A percentile compares a stretch with the other conserved stretches of the same genome.
Evolutionary conservation across 2,329 filamentous ascomycete species (phyloP).

Genomic region (Fusarium nygamai): DNA sequence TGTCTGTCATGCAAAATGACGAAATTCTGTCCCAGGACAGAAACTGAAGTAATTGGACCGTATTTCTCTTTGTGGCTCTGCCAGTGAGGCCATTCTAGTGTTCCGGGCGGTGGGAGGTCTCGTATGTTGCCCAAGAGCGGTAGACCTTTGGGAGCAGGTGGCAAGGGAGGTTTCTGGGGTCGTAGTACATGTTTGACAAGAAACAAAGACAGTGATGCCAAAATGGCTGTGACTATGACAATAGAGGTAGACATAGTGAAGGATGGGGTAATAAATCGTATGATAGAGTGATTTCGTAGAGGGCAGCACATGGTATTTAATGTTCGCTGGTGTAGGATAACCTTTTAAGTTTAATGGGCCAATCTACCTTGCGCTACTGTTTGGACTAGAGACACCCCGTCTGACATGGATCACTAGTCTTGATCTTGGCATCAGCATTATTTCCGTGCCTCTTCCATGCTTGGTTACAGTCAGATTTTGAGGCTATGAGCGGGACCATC

Average conservation of each 20-base stretch:
- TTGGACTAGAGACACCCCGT: background rate
- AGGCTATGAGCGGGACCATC: background rate
- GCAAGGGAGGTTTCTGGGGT: slow-evolving; percentile 26
- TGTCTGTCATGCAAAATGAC: slow-evolving; percentile 52
- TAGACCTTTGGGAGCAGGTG: slow-evolving; percentile 58
- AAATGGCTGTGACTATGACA: rapidly evolving
- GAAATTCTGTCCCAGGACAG: slow-evolving; percentile 50
- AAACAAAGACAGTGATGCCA: background rate
- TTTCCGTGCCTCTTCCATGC: background rate
- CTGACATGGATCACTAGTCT: background rate
- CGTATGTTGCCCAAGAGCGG: slow-evolving; percentile 60
- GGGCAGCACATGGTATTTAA: background rate
- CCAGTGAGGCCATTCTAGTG: slow-evolving; percentile 52
- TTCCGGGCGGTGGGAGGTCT: slow-evolving; percentile 53
- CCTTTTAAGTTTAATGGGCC: background rate
- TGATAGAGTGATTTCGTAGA: background rate
- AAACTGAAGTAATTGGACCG: slow-evolving; percentile 51
- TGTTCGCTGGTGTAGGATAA: rapidly evolving
- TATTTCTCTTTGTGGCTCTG: slow-evolving; percentile 50
- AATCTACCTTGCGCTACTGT: background rate
- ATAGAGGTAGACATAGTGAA: background rate
- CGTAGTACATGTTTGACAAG: background rate
- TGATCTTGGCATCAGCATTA: background rate
- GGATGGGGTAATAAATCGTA: rapidly evolving
- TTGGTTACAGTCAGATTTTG: background rate